Evolutionary conservation across 257 asterid genomes (phyloP).

Genomic region (Buddleja alternifolia): DNA sequence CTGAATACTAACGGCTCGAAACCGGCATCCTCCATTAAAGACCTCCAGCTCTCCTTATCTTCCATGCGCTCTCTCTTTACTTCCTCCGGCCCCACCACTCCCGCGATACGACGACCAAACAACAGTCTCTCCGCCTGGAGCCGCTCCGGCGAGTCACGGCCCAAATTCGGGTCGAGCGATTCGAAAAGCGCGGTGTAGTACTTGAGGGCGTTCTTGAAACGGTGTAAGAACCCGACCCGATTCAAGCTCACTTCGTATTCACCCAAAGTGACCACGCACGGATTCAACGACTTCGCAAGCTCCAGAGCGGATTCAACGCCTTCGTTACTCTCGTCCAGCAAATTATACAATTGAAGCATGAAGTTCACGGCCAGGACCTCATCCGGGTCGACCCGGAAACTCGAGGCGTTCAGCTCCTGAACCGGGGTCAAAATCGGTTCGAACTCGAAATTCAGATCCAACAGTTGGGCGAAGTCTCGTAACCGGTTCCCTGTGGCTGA

Average conservation of each 20-base stretch:
- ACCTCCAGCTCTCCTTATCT: slow-evolving; percentile 81
- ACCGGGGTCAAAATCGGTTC: slow-evolving; percentile 72
- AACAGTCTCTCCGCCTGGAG: slow-evolving; percentile 62
- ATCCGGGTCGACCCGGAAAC: slow-evolving; percentile 69
- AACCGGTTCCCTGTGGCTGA: slow-evolving; percentile 88
- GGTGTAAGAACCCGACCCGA: slow-evolving; percentile 62
- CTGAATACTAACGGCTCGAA: slow-evolving; percentile 67
- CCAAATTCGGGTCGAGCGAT: slow-evolving; percentile 72
- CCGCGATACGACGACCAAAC: slow-evolving; percentile 73
- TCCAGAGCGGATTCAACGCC: slow-evolving; percentile 63
- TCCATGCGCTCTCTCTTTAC: slow-evolving; percentile 67
- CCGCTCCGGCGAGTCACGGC: slow-evolving; percentile 74
- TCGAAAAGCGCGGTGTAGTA: slow-evolving; percentile 82
- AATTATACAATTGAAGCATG: slow-evolving; percentile 83
- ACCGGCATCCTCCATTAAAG: slow-evolving; percentile 79
- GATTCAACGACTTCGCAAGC: slow-evolving; percentile 75
- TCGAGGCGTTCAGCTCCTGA: slow-evolving; percentile 48
- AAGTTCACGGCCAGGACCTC: slow-evolving; percentile 78
- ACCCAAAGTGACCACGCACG: slow-evolving; percentile 81
- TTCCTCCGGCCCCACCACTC: slow-evolving; percentile 62
- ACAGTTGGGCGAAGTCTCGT: slow-evolving; percentile 71
- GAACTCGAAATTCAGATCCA: slow-evolving; percentile 87
- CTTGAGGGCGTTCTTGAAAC: slow-evolving; percentile 72
- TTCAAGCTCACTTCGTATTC: slow-evolving; percentile 77
- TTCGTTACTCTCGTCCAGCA: slow-evolving; percentile 60